phyloP scores from a whole-genome alignment of 2,329 filamentous ascomycete genomes.

The Calycina herbarum region DNA sequence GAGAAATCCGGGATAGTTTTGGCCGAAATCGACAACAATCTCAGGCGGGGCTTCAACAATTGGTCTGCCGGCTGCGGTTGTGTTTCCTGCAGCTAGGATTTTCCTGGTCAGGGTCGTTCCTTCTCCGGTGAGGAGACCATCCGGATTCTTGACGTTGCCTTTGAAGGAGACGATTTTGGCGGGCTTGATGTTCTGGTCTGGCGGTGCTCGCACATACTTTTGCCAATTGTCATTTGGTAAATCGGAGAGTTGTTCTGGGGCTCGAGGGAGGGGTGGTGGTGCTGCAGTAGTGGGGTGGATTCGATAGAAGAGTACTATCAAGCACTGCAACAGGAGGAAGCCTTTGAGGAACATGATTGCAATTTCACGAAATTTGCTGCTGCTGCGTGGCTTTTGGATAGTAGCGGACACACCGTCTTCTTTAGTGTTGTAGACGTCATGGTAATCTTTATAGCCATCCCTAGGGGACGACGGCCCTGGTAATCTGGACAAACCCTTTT shows the following conservation, averaged over 20 bases:
- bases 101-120: constrained; percentile 37
- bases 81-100: neutral
- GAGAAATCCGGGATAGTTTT: constrained; percentile 47
- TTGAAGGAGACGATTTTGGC: constrained; percentile 37
- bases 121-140: constrained; percentile 37
- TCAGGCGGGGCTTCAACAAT: constrained; percentile 33
- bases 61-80: constrained; percentile 9
- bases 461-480: neutral
- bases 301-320: constrained; percentile 12
- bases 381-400: neutral
- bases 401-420: neutral
- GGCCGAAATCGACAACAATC: constrained; percentile 51
- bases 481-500: neutral
- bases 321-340: constrained; percentile 12
- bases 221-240: constrained; percentile 37
- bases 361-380: neutral
- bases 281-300: constrained; percentile 6
- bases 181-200: constrained; percentile 37
- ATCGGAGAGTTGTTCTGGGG: constrained; percentile 7
- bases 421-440: constrained; percentile 6
- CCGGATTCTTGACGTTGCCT: constrained; percentile 43
- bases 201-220: constrained; percentile 43
- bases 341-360: constrained; percentile 15
- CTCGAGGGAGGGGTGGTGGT: neutral
- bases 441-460: neutral